Base-by-base conservation (phyloP, 768 basidiomycete genomes). In the Podaxis carcinomalis region DNA sequence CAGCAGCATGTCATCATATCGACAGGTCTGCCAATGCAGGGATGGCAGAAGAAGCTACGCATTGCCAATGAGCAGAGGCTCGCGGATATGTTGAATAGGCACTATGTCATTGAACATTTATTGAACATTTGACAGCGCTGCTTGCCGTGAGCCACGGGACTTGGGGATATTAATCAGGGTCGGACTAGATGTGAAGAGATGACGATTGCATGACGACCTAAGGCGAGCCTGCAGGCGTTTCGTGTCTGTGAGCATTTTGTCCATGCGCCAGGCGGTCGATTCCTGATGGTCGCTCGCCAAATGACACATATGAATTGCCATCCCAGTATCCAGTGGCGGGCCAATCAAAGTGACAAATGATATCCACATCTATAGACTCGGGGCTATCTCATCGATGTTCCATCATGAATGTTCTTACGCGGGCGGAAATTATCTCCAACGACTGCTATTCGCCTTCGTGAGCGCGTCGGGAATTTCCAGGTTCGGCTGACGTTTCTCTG, bases 141-240 rank as follows among this genome's bases (percentile, higher is more conserved):
- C 37, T 32, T 36, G 32, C 32, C 36, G 52, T 25, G 21, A 39
- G 14, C 25, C 37, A 25, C 21, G 19, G 19, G 52, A 54, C 14
- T 23, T 13, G 37, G 32, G 37, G 52, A 49, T 54, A 54, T 54
- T 37, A 54, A 54, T 39, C 52, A 54, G 52, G 52, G 52, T 39
- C 52, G 52, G 37, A 9, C 7, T 13, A 39, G 32, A 54, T 54
- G 52, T 54, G 52, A 39, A 54, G 52, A 53, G 11, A 39, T 54
- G 52, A 21, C n/a, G 51, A 51, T 16, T 19, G 6, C 7, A 37
- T 53, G 51, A 32, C 51, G 27, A 49, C 16, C 10, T 21, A 35
- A 27, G 32, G 35, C 14, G 32, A 23, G 21, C 47, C 47, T 49
- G 25, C 47, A 49, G 47, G 47, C 47, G 47, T 49, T 49, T 49